Base-by-base conservation (phyloP, 2,329 filamentous ascomycete species). In the Trichoderma cornu-damae region DNA sequence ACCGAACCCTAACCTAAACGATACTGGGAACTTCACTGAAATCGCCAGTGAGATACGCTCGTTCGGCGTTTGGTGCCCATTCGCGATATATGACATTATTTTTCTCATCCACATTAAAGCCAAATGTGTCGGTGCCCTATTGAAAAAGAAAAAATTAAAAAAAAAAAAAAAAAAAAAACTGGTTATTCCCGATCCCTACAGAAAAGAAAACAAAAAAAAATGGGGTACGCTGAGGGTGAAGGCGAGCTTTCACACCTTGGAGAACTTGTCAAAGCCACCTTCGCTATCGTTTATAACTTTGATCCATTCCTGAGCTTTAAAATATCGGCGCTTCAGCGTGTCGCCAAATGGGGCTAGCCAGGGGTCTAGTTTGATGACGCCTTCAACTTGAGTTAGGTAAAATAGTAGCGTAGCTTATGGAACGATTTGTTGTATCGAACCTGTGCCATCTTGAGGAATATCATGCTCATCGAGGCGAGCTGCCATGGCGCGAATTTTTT, bases 181-280 rank as follows among this genome's bases (percentile, higher is more conserved):
- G 5, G 28, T 63, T 12, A 65, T 60, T 37, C n/a, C 48, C 55
- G 43, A 22, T 24, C 42, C 18, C 16, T 34, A 35, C 4, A 38
- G 2, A 5, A 18, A 20, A 11, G 37, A 7, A 6, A 16, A 9
- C 12, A 32, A 20, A 28, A 35, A 44, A n/a, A n/a, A n/a, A n/a
- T n/a, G n/a, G n/a, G n/a, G 30, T 6, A 47, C 20, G 79, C 60
- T 28, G 28, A 11, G 9, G 1, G 16, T 7, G 1, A 26, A 12
- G 4, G 20, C 6, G 32, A 24, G 30, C 3, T 8, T 28, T 16
- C 47, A 32, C 38, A 89, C 90, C 74, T 82, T 88, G 66, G 89
- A 93, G 75, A 97, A 99, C 71, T 93, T 90, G 60, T 96, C 90
- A 42, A 99, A 70, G 14, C 94, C 90, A 49, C 94, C 94, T 72